Percentiles rank a stretch among this genome's conserved stretches.
Evolutionary conservation across 129 eudicot genomes (phyloP).

Genomic region (Pseudognaphalium luteoalbum): DNA sequence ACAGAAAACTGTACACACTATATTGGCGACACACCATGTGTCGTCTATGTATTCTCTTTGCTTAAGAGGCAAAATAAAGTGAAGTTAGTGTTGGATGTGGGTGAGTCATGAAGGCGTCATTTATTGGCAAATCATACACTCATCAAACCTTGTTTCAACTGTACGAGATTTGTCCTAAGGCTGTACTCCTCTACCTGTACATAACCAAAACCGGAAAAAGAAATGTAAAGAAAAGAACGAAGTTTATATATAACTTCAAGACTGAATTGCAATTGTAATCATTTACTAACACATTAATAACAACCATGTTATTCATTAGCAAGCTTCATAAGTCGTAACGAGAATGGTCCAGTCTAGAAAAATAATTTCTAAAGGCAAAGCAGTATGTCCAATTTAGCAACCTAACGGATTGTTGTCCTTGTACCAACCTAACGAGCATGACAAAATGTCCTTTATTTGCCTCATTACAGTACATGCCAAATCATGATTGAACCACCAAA

Average conservation of each 20-base stretch:
- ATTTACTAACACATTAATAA: not conserved
- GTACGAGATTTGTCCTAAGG: conserved; percentile 79
- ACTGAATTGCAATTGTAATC: not conserved
- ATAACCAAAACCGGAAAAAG: conserved; percentile 1
- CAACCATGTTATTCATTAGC: conserved; percentile 8
- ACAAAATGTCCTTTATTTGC: not conserved
- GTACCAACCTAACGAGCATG: not conserved
- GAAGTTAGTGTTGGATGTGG: not conserved
- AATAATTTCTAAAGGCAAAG: not conserved
- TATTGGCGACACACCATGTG: conserved; percentile 30
- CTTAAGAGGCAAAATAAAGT: not conserved
- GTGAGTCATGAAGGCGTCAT: not conserved
- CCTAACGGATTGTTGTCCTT: conserved; percentile 12
- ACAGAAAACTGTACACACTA: conserved; percentile 38
- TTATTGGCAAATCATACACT: not conserved
- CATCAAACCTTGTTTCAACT: conserved; percentile 50
- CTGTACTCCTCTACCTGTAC: conserved; percentile 80
- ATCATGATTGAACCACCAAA: not conserved
- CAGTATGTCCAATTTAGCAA: conserved; percentile 3
- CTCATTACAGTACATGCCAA: not conserved
- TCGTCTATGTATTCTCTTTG: conserved; percentile 27
- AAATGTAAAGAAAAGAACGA: not conserved
- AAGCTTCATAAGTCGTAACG: not conserved
- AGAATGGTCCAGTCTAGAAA: conserved; percentile 3
- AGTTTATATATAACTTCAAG: not conserved